Base-by-base conservation (phyloP, 352 stramenopile species). In the Globisporangium heterothallicum region DNA sequence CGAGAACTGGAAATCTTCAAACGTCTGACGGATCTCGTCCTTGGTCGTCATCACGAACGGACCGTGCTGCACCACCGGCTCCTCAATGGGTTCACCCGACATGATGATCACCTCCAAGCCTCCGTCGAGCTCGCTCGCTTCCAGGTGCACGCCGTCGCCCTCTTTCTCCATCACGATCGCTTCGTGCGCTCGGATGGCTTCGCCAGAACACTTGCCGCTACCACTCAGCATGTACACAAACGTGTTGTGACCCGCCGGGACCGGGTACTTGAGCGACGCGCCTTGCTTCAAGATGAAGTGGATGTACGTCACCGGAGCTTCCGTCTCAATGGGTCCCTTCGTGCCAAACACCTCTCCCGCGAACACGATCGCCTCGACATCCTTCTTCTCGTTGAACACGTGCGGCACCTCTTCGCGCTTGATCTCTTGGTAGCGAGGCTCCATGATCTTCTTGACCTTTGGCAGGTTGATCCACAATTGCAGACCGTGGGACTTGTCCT, bases 41-140 rank as follows among this genome's bases (percentile, higher is more conserved):
- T 56, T 36, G 0, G 62, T 78, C 16, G 64, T 86, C 80, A 92
- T 92, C 59, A 92, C 78, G 59, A 92, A 92, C 4, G 78, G 78
- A 16, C 76, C 77, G 51, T 85, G 71, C 56, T 85, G 77, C 41
- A 81, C 67, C 2, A 87, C 66, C 0, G 71, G 74, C 47, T 89
- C 78, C 12, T 83, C 61, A 9, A 89, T 42, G 13, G 73, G 75
- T 53, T 86, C 14, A 4, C 78, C 73, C 0, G 44, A 72, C 22
- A 85, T 69, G 19, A 85, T 59, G 36, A 86, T 76, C 26, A 80
- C 63, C 55, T 88, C 68, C 1, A 86, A 45, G 6, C 32, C 32
- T 3, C 49, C 53, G 1, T 78, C 66, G 8, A 49, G 32, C 21
- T 66, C 56, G 9, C 35, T n/a, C 2, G 48, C 48, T 13, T 46